Evolutionary conservation across 495 filamentous ascomycete genomes (phyloP).

Genomic region (Tuber umbilicatum): DNA sequence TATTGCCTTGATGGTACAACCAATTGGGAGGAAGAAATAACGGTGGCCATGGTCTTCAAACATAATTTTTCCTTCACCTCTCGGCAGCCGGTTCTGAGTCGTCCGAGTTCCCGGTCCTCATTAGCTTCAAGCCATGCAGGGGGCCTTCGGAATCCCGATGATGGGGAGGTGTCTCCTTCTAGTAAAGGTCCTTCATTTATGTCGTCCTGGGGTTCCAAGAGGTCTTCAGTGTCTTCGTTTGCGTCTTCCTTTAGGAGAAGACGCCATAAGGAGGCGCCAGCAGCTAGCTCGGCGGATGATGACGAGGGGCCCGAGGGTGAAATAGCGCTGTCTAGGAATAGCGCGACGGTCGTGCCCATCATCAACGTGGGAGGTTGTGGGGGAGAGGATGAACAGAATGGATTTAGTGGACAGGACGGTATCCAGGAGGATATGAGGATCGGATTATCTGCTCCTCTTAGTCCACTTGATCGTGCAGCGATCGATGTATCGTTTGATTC

Average conservation of each 20-base stretch:
- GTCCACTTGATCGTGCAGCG: conserved; percentile 17
- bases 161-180: conserved; percentile 30
- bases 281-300: conserved; percentile 8
- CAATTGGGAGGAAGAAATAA: conserved; percentile 20
- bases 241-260: conserved; percentile 24
- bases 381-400: conserved; percentile 14
- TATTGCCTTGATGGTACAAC: conserved; percentile 20
- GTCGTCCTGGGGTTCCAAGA: conserved; percentile 31
- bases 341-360: conserved; percentile 12
- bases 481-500: conserved; percentile 15
- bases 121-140: conserved; percentile 24
- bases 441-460: conserved; percentile 20
- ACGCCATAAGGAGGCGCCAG: conserved; percentile 9
- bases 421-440: conserved; percentile 9
- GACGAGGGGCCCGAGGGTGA: conserved; percentile 8
- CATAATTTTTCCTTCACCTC: conserved; percentile 33
- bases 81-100: conserved; percentile 21
- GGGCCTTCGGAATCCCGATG: conserved; percentile 15
- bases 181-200: conserved; percentile 28
- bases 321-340: background rate
- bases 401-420: conserved; percentile 8
- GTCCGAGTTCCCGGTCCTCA: conserved; percentile 22
- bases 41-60: conserved; percentile 31
- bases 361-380: conserved; percentile 22
- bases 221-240: conserved; percentile 33